Evolutionary conservation across 2,329 filamentous ascomycete genomes (phyloP).

Genomic region (Ophiognomonia clavigignenti-juglandacearum): DNA sequence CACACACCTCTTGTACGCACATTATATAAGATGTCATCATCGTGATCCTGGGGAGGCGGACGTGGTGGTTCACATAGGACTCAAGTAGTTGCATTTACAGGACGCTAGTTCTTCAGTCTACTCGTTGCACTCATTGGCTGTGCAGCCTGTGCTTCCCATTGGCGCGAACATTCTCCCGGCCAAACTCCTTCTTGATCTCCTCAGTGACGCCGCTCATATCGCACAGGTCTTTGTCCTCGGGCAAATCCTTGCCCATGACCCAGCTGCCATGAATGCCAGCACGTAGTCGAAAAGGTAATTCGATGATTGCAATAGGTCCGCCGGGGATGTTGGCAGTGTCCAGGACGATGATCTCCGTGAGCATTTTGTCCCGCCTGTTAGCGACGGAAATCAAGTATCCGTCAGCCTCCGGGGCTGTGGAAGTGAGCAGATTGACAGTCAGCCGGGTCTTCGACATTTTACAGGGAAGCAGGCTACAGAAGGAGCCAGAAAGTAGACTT

Average conservation of each 20-base stretch:
- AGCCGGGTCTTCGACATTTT: background rate
- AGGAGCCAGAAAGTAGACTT: background rate
- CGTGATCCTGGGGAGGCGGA: too few relatives aligned
- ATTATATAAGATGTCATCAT: too few relatives aligned
- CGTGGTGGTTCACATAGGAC: too few relatives aligned
- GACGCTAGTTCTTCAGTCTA: too few relatives aligned
- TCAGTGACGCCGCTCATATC: slow-evolving; percentile 6
- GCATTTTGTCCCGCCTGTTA: slow-evolving; percentile 7
- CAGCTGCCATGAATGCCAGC: slow-evolving; percentile 8
- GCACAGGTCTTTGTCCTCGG: background rate
- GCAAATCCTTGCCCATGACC: slow-evolving; percentile 3
- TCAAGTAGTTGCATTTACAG: too few relatives aligned
- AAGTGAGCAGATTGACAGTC: background rate
- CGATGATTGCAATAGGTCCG: slow-evolving; percentile 7
- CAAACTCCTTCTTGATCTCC: slow-evolving; percentile 3
- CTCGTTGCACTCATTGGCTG: background rate
- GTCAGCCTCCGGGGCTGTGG: slow-evolving; percentile 3
- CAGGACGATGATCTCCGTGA: slow-evolving; percentile 5
- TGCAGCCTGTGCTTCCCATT: background rate
- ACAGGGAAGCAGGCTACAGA: background rate
- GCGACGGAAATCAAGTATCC: slow-evolving; percentile 8
- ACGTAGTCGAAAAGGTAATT: slow-evolving; percentile 6
- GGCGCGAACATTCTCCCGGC: background rate
- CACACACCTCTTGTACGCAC: too few relatives aligned
- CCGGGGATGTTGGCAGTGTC: background rate